Conservation (phyloP, 2,329 filamentous ascomycete genomes). For the Trichophyton simii region DNA sequence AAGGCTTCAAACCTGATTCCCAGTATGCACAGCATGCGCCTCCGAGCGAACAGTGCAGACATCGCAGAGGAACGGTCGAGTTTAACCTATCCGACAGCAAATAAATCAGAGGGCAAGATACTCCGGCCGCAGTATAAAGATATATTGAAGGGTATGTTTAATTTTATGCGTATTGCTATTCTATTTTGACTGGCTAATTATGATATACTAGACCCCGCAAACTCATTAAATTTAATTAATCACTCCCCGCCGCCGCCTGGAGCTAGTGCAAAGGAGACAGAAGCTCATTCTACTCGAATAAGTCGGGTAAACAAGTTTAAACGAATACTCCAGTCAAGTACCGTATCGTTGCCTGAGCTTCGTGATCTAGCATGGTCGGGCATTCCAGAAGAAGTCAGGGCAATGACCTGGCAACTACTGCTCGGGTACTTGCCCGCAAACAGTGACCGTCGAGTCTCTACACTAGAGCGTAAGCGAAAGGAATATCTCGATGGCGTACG, state of each 20-base stretch:
- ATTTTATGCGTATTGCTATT: background rate
- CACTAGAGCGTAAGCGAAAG: conserved; percentile 84
- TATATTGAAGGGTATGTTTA: conserved; percentile 54
- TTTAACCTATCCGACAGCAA: conserved; percentile 72
- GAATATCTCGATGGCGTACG: conserved; percentile 89
- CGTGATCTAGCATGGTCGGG: conserved; percentile 86
- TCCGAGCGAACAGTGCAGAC: conserved; percentile 75
- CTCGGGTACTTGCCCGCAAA: conserved; percentile 95
- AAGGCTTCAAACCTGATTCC: conserved; percentile 10
- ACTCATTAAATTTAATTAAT: conserved; percentile 85
- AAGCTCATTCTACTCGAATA: conserved; percentile 75
- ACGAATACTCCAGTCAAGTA: conserved; percentile 80
- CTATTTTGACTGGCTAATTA: background rate
- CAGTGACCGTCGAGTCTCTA: conserved; percentile 78
- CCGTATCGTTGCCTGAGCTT: conserved; percentile 72
- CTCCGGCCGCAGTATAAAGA: conserved; percentile 95
- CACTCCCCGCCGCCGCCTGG: conserved; percentile 63
- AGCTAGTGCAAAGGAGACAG: conserved; percentile 69
- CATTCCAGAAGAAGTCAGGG: conserved; percentile 83
- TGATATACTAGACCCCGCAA: conserved; percentile 55
- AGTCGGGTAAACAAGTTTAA: conserved; percentile 98
- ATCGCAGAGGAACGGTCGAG: conserved; percentile 82
- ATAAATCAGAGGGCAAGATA: conserved; percentile 89
- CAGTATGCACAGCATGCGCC: conserved; percentile 28
- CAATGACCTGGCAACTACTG: conserved; percentile 97